A percentile compares a stretch with the other conserved stretches of the same genome.
These are phyloP conservation scores for Aureobasidium musti DNA, from an alignment of 2,329 filamentous ascomycete genomes.

Conservation along the genomic window DNA sequence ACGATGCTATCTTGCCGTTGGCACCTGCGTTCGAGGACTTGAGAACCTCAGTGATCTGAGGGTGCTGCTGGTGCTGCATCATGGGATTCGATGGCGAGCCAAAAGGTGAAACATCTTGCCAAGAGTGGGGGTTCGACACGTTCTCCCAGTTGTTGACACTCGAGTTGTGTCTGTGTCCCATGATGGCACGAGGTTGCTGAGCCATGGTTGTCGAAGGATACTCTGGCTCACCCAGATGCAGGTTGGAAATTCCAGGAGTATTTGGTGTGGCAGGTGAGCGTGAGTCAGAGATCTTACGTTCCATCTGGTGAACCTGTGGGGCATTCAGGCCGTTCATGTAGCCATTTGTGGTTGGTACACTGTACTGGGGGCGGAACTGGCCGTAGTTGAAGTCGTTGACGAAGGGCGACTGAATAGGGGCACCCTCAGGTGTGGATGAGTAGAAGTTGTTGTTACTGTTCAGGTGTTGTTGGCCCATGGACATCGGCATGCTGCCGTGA, in stretches of 20 bases:
- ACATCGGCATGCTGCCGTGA: conserved; percentile 28
- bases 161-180: conserved; percentile 63
- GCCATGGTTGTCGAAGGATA: conserved; percentile 40
- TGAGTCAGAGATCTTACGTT: conserved; percentile 65
- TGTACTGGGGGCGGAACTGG: conserved; percentile 64
- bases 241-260: conserved; percentile 71
- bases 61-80: conserved; percentile 65
- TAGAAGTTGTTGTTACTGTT: conserved; percentile 58
- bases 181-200: conserved; percentile 40
- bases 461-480: conserved; percentile 38
- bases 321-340: conserved; percentile 38
- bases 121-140: conserved; percentile 75
- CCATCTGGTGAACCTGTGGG: conserved; percentile 49
- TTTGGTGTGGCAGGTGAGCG: conserved; percentile 84
- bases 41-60: conserved; percentile 88
- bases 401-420: conserved; percentile 89
- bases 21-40: conserved; percentile 68
- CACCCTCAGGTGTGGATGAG: conserved; percentile 88
- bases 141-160: conserved; percentile 85
- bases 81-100: conserved; percentile 70
- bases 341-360: conserved; percentile 33
- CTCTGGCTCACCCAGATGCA: conserved; percentile 69
- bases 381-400: conserved; percentile 74
- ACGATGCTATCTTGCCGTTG: conserved; percentile 49
- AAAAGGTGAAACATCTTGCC: conserved; percentile 78